Percentiles rank a stretch among this genome's conserved stretches.
These are phyloP conservation scores for Colletotrichum abscissum DNA, from an alignment of 2,329 filamentous ascomycete species.

Conservation along the genomic window DNA sequence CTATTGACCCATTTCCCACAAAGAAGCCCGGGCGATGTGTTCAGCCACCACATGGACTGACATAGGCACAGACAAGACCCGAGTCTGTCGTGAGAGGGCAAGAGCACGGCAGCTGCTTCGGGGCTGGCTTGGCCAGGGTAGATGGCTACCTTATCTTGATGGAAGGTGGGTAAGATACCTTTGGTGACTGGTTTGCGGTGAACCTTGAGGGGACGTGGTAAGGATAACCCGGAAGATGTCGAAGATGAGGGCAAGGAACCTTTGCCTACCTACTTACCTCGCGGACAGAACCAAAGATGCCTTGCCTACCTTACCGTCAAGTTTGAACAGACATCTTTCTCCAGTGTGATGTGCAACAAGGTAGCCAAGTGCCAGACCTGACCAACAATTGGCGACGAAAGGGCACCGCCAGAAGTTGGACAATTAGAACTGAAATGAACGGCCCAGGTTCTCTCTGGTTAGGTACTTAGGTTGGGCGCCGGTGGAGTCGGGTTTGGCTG, in stretches of 20 bases:
- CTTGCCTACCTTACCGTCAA: too few species aligned
- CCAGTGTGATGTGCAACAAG: neutral
- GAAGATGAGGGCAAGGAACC: neutral
- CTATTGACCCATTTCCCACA: neutral
- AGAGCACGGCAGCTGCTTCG: neutral
- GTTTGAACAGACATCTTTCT: too few species aligned
- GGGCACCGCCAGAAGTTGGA: neutral
- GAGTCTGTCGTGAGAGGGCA: neutral
- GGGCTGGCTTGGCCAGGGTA: neutral
- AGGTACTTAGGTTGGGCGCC: neutral
- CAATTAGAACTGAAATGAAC: neutral
- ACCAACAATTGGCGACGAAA: neutral
- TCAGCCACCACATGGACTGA: slow-evolving; percentile 5
- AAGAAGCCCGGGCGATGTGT: neutral
- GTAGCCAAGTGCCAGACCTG: neutral
- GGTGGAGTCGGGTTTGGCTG: slow-evolving; percentile 1
- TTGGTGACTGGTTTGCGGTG: neutral
- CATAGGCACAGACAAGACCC: slow-evolving; percentile 8
- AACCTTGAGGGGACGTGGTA: neutral
- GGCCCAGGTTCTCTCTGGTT: neutral
- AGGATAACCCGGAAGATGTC: neutral
- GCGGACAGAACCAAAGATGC: too few species aligned
- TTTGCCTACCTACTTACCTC: neutral
- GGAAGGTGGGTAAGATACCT: neutral
- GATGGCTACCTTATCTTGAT: neutral